Base-by-base conservation (phyloP, 352 stramenopile species). In the Globisporangium recalcitrans region DNA sequence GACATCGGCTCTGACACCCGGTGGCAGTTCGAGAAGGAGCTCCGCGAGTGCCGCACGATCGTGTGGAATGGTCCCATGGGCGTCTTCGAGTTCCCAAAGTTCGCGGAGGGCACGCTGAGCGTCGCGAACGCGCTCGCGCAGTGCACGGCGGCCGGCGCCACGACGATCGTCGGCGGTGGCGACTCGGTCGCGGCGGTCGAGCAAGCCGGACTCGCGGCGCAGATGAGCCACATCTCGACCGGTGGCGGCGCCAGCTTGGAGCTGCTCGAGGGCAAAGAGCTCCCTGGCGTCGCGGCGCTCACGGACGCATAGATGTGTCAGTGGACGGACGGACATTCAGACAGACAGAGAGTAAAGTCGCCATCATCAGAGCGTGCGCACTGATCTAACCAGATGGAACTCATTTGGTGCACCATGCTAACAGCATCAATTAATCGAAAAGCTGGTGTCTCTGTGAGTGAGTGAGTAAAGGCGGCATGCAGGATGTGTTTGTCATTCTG, bases 171-270 rank as follows among this genome's bases (percentile, higher is more conserved):
- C 34, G 92, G 97, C 42, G 97, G 97, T 40, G 97, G 97, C 36
- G 96, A 99, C 74, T 98, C 91, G 54, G 96, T 99, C 56, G 95
- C 96, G 21, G 96, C 96, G 26, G 88, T 98, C 3, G 96, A 99
- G 66, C 80, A 98, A 55, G 87, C 88, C 34, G 91, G 90, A 5
- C 78, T 98, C 36, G 93, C 83, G 22, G 75, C 89, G 48, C 90
- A 96, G 58, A 97, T 99, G 75, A 98, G 89, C 71, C 96, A 99
- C 72, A 98, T 99, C 68, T 98, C 86, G 14, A 99, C 98, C 10
- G 98, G 98, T 63, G 98, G 98, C 60, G 98, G 98, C 77, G 98
- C 98, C 31, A 98, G 91, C 44, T 82, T 99, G 60, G 97, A 99
- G 81, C 85, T 99, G 52, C 78, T 99, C 24, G 97, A 99, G 70